Conservation (phyloP, 805 yeast species). For the Komagataella mondaviorum region DNA sequence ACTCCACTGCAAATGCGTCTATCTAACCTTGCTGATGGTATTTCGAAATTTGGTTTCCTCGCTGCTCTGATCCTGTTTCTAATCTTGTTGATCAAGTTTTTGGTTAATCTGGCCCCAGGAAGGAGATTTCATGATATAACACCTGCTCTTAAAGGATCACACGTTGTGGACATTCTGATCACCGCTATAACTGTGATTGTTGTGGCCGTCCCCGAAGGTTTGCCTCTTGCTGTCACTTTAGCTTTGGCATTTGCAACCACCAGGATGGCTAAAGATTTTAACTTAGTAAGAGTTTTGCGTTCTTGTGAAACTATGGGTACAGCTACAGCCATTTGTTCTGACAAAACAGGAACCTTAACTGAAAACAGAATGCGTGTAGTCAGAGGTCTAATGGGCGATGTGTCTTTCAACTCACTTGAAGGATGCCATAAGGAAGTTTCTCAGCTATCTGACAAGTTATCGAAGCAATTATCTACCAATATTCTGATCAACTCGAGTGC, state of each 20-base stretch:
- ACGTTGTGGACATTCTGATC: slow-evolving; percentile 74
- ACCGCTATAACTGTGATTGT: slow-evolving; percentile 88
- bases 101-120: slow-evolving; percentile 43
- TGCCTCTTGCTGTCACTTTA: slow-evolving; percentile 92
- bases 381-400: slow-evolving; percentile 50
- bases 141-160: slow-evolving; percentile 70
- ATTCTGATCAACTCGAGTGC: slow-evolving; percentile 79
- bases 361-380: slow-evolving; percentile 91
- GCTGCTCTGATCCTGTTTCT: slow-evolving; percentile 76
- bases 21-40: slow-evolving; percentile 76
- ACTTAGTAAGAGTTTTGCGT: slow-evolving; percentile 83
- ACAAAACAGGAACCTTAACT: slow-evolving; percentile 94
- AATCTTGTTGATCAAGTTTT: slow-evolving; percentile 65
- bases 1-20: slow-evolving; percentile 86
- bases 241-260: slow-evolving; percentile 97
- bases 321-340: slow-evolving; percentile 94
- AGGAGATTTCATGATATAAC: slow-evolving; percentile 29
- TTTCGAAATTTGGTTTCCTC: slow-evolving; percentile 84
- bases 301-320: slow-evolving; percentile 99
- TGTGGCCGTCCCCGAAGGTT: slow-evolving; percentile 99
- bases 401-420: slow-evolving; percentile 23
- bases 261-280: slow-evolving; percentile 93
- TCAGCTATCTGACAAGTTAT: slow-evolving; percentile 9
- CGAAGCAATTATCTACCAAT: slow-evolving; percentile 30
- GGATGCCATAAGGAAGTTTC: neutral